Conservation (phyloP, 805 yeast genomes). For the Kazachstania psychrophila region DNA sequence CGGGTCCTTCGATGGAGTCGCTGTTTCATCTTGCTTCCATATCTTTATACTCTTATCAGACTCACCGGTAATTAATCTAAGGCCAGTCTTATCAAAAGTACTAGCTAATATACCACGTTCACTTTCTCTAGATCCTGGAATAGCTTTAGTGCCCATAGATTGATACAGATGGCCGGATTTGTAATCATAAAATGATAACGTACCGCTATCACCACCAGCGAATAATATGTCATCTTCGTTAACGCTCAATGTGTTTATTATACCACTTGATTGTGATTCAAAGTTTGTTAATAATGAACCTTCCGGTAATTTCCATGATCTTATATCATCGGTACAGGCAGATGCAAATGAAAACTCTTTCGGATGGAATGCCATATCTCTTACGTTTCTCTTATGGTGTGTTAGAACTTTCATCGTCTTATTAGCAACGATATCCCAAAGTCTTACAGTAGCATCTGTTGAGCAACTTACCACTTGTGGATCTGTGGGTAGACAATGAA, state of each 20-base stretch:
- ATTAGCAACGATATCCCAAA: conserved; percentile 86
- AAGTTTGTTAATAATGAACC: conserved; percentile 61
- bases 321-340: conserved; percentile 71
- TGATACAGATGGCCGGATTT: conserved; percentile 57
- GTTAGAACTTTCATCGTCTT: conserved; percentile 63
- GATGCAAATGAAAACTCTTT: conserved; percentile 65
- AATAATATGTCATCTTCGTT: conserved; percentile 57
- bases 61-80: conserved; percentile 76
- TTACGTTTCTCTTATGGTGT: conserved; percentile 73
- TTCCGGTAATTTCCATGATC: conserved; percentile 75
- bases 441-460: conserved; percentile 70
- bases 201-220: conserved; percentile 80
- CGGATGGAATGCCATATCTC: conserved; percentile 65
- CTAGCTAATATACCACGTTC: conserved; percentile 63
- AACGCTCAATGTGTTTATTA: conserved; percentile 60
- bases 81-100: conserved; percentile 69
- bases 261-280: conserved; percentile 30
- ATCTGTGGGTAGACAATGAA: conserved; percentile 57
- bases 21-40: conserved; percentile 45
- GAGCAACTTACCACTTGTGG: conserved; percentile 84
- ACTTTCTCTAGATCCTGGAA: conserved; percentile 63
- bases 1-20: conserved; percentile 25
- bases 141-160: conserved; percentile 39
- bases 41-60: conserved; percentile 80
- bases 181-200: conserved; percentile 71